Base-by-base conservation (phyloP, 768 basidiomycete species). In the Pleurotus platypus region DNA sequence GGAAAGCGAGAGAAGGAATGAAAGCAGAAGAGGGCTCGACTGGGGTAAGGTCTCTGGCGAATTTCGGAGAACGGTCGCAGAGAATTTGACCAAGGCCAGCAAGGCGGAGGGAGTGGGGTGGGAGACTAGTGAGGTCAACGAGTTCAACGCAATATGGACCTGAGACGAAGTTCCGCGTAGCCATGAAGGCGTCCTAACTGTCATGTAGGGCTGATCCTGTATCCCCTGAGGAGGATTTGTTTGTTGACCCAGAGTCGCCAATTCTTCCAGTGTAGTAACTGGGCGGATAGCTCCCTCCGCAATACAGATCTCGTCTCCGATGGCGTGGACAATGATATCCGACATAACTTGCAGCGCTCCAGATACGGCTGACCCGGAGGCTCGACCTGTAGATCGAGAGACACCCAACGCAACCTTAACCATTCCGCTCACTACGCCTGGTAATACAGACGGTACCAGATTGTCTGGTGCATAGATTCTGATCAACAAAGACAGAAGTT, bases 401-500 rank as follows among this genome's bases (percentile, higher is more conserved):
- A 71, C 67, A 8, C 83, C 88, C 1, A 90, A 75, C 4, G 87
- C 80, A 12, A 92, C 69, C 64, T 87, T 92, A 26, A 81, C 81
- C 82, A 89, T 87, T 15, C 79, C 70, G 63, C 92, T 94, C 58
- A 92, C 80, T 30, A 89, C 79, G 1, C 95, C 95, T 1, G 95
- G 95, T 26, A 98, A 74, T 24, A 98, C 76, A 11, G 89, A 84
- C 7, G 87, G 87, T 18, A 78, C 56, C 3, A 83, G 61, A 45
- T 71, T 61, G 40, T 79, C 76, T n/a, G 83, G 80, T 59, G 85
- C 77, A 61, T 84, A 82, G 7, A 78, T 65, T 3, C 81, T 75
- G 57, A 94, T 66, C 35, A 94, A 69, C 12, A 82, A 62, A 27
- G 70, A 70, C 4, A 92, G 67, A 18, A 86, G 66, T 20, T 83